Percentiles rank a stretch among this genome's conserved stretches.
These are phyloP conservation scores for Yamadazyma insecticola DNA, from an alignment of 805 yeast species.

Conservation along the genomic window DNA sequence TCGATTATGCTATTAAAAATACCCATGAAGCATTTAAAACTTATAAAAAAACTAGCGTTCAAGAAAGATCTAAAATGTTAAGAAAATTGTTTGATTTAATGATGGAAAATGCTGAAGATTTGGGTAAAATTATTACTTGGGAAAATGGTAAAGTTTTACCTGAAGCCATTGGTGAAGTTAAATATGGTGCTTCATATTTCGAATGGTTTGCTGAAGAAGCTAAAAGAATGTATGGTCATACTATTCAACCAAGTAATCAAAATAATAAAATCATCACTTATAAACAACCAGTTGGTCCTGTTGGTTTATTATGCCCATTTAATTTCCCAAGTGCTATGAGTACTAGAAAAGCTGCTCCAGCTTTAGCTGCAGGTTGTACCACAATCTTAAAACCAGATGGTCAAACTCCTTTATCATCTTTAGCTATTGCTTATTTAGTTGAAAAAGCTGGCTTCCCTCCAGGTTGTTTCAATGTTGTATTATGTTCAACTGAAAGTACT, in stretches of 20 bases:
- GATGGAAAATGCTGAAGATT: conserved; percentile 52
- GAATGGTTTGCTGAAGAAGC: conserved; percentile 53
- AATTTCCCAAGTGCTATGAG: conserved; percentile 69
- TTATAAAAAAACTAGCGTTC: conserved; percentile 44
- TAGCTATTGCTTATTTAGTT: conserved; percentile 52
- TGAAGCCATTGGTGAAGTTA: conserved; percentile 53
- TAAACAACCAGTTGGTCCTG: conserved; percentile 61
- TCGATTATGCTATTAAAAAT: conserved; percentile 42
- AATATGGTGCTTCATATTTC: conserved; percentile 50
- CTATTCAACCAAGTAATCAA: conserved; percentile 51
- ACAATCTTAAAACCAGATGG: conserved; percentile 58
- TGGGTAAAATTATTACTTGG: conserved; percentile 52
- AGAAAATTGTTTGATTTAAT: conserved; percentile 47
- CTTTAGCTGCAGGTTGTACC: conserved; percentile 63
- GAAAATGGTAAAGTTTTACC: conserved; percentile 57
- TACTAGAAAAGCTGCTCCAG: conserved; percentile 61
- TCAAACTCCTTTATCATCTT: conserved; percentile 56
- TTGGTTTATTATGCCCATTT: conserved; percentile 63
- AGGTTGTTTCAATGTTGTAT: conserved; percentile 51
- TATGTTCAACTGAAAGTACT: conserved; percentile 43
- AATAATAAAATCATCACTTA: conserved; percentile 49
- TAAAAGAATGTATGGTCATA: conserved; percentile 50
- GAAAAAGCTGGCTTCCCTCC: conserved; percentile 59
- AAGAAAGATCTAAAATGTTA: conserved; percentile 47
- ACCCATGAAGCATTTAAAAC: conserved; percentile 44